Evolutionary conservation across 306 rosid species (phyloP).

Genomic region (Chamaecrista fasciculata): DNA sequence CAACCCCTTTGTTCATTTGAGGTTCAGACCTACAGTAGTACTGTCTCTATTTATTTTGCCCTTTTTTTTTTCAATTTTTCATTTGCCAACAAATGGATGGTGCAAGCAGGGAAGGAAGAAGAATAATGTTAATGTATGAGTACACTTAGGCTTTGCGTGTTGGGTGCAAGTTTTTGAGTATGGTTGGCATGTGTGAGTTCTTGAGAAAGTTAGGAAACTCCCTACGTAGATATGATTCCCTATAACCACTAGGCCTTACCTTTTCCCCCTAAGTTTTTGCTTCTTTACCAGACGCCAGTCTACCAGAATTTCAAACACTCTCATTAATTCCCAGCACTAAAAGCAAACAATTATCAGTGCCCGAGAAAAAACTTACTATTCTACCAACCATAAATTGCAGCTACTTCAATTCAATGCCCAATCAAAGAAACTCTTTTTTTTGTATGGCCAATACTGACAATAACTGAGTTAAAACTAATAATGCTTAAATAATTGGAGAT

Average conservation of each 20-base stretch:
- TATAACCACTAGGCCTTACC: slow-evolving; percentile 40
- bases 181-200: slow-evolving; percentile 36
- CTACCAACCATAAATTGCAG: not conserved
- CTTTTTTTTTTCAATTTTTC: not conserved
- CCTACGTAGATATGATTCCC: slow-evolving; percentile 63
- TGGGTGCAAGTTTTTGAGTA: slow-evolving; percentile 57
- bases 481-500: not conserved
- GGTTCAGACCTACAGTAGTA: slow-evolving; percentile 27
- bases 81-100: slow-evolving; percentile 30
- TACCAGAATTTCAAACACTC: slow-evolving; percentile 37
- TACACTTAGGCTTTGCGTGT: slow-evolving; percentile 87
- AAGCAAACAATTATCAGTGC: slow-evolving; percentile 17
- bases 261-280: slow-evolving; percentile 42
- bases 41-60: not conserved
- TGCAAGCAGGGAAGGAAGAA: slow-evolving; percentile 36
- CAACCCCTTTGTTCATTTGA: slow-evolving; percentile 29
- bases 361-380: slow-evolving; percentile 15
- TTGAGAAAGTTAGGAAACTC: slow-evolving; percentile 32
- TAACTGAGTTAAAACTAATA: not conserved
- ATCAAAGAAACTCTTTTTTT: not conserved
- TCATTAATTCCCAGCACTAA: slow-evolving; percentile 18
- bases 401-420: not conserved
- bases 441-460: not conserved
- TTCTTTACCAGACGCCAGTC: slow-evolving; percentile 32
- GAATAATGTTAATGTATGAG: slow-evolving; percentile 68